Evolutionary conservation across 2,329 filamentous ascomycete genomes (phyloP), one percentile per base, ranked within the genome.

Genomic region (Penicillium psychrosexuale): DNA sequence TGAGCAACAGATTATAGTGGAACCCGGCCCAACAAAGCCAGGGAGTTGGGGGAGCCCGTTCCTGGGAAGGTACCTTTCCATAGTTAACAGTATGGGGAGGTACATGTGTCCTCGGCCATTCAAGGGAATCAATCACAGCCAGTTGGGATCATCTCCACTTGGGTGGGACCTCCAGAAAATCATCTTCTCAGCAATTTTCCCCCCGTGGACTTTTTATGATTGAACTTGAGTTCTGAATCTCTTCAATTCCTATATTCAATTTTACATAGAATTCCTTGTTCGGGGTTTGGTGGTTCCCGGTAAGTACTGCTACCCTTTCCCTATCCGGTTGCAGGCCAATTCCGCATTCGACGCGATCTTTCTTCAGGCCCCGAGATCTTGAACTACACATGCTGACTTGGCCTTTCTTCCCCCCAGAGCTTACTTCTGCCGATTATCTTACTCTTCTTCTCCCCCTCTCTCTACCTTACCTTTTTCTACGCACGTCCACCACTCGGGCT

Each of bases 1-100:
- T 43, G 51, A 51, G 50, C 51, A 30, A 24, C 31, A 24, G 22
- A 49, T 49, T 47, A 48, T 50, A 54, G 63, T 66, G 62, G 55
- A 59, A 49, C 55, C 50, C 54, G 59, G 63, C 64, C 62, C 65
- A 67, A 67, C 65, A 67, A 63, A 65, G 58, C 53, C 44, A 48
- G 53, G 51, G 53, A 65, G 62, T 66, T 65, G 64, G 59, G 64
- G 61, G 53, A 51, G 36, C 39, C 7, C 11, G 50, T 55, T 44
- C 47, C 51, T 55, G 57, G 54, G 2, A 15, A 60, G 17, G 61
- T 61, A 61, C 57, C 60, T 17, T 2, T 6, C 30, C 51, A 50
- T 58, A 58, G 33, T 33, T 44, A n/a, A 44, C 8, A 24, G 22
- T 59, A 58, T 58, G 61, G 0, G 8, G 1, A 15, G 57, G 60